Base-by-base conservation (phyloP, 2,329 filamentous ascomycete species). In the Zasmidium angulare region DNA sequence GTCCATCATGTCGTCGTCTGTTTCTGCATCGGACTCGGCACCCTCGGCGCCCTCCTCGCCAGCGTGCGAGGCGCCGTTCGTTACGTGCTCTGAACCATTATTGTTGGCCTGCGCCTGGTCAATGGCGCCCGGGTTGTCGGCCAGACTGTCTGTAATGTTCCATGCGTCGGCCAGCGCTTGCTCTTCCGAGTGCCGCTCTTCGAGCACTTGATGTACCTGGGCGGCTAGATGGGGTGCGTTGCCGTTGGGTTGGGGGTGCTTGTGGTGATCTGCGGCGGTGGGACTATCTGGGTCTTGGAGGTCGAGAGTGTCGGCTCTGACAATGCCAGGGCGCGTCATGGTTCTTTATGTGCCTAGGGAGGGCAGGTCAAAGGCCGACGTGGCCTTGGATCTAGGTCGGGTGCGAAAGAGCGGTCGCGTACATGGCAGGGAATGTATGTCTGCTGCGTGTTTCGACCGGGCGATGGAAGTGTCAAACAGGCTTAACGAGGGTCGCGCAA, bases 1-100 rank as follows among this genome's bases (percentile, higher is more conserved):
- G 80, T 98, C 95, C 89, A 96, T 91, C 87, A 96, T 87, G 76
- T 98, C 93, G 69, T 88, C 87, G 51, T 86, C 84, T 53, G 78
- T 72, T 46, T 71, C 75, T 20, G 68, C 69, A 46, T 69, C 69
- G 24, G 68, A 70, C 20, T 73, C 76, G 36, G 71, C 70, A 51
- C 68, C 70, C 46, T 73, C 74, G 56, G 69, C 73, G 19, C 71
- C 72, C 60, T 68, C 63, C 52, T 70, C 67, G 46, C 61, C 63
- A 20, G 72, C 53, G 46, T 63, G 63, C 24, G 56, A 53, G 7
- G 68, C 58, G 61, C 66, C 63, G 56, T 69, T 68, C 19, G 63
- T 58, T 53, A 53, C 69, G 54, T 85, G 85, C 66, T 89, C 72
- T 53, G 89, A 77, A 64, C 51, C 59, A 50, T 56, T 58, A 53